Evolutionary conservation across 352 stramenopile species (phyloP).

Genomic region (Achlya hypogyna): DNA sequence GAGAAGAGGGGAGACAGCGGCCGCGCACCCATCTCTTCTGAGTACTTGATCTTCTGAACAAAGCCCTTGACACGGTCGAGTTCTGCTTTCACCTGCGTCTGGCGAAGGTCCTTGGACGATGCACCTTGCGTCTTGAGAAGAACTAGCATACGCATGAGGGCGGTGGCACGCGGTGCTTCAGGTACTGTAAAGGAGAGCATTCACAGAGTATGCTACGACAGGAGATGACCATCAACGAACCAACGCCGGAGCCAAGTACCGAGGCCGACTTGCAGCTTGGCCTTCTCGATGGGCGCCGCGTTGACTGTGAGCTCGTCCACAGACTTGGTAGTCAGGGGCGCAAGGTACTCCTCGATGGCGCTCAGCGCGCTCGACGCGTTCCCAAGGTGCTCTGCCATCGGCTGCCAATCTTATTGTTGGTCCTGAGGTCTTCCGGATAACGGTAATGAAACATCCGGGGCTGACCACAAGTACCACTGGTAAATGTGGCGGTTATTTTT

Average conservation of each 20-base stretch:
- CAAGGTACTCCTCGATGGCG: slow-evolving; percentile 19
- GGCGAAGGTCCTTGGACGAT: slow-evolving; percentile 78
- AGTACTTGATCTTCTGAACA: slow-evolving; percentile 85
- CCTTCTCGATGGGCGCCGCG: slow-evolving; percentile 39
- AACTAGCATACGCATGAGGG: slow-evolving; percentile 25
- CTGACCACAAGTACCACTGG: no score
- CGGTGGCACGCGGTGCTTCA: background rate
- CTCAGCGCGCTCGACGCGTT: slow-evolving; percentile 1
- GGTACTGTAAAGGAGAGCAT: slow-evolving; percentile 60
- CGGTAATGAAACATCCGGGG: no score
- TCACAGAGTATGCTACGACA: slow-evolving; percentile 69
- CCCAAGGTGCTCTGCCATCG: slow-evolving; percentile 9
- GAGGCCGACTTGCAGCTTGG: slow-evolving; percentile 76
- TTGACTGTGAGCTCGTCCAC: slow-evolving; percentile 7
- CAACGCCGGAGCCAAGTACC: slow-evolving; percentile 28
- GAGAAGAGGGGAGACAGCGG: background rate
- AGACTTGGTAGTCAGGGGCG: background rate
- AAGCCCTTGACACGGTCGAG: slow-evolving; percentile 82
- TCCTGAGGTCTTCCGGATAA: background rate
- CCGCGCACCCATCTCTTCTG: slow-evolving; percentile 47
- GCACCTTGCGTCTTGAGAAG: slow-evolving; percentile 82
- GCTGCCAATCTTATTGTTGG: background rate
- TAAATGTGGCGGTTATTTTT: no score
- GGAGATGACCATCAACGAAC: background rate
- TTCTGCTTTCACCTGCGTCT: slow-evolving; percentile 86